phyloP scores from a whole-genome alignment of 495 filamentous ascomycete species.

The Aspergillus cavernicola region DNA sequence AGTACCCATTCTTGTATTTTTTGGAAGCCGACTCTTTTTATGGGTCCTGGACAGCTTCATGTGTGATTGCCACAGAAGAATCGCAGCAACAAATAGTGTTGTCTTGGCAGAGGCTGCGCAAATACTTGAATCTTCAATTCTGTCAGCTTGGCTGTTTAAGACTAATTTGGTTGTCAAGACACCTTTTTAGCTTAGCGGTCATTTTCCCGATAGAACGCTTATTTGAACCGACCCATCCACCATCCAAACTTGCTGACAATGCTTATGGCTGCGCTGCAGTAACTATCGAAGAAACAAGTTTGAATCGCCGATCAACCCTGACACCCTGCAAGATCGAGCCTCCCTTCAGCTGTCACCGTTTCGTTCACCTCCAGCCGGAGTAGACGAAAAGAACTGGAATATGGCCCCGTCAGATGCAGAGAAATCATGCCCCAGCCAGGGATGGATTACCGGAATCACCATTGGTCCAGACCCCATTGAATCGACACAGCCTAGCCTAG shows the following conservation, averaged over 20 bases:
- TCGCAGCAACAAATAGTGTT: not conserved
- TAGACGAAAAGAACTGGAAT: too few relatives aligned
- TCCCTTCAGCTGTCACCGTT: too few relatives aligned
- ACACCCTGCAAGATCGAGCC: too few relatives aligned
- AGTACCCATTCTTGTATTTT: too few relatives aligned
- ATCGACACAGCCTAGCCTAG: not conserved
- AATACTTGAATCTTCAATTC: not conserved
- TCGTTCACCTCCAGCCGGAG: too few relatives aligned
- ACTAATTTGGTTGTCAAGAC: too few relatives aligned
- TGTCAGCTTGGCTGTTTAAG: too few relatives aligned
- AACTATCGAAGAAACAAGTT: constrained; percentile 1
- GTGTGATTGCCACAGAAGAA: not conserved
- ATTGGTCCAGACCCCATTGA: not conserved
- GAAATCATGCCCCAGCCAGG: not conserved
- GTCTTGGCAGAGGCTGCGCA: constrained; percentile 14
- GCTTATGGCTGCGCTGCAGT: not conserved
- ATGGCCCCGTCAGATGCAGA: too few relatives aligned
- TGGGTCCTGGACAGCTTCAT: not conserved
- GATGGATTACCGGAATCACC: not conserved
- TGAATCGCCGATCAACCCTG: not conserved
- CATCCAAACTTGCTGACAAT: constrained; percentile 8
- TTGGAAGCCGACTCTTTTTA: not conserved
- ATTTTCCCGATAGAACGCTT: too few relatives aligned
- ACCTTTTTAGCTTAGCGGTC: too few relatives aligned
- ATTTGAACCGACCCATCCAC: too few relatives aligned